Base-by-base conservation (phyloP, 1,139 yeast species). In the Nakaseomyces sp. region DNA sequence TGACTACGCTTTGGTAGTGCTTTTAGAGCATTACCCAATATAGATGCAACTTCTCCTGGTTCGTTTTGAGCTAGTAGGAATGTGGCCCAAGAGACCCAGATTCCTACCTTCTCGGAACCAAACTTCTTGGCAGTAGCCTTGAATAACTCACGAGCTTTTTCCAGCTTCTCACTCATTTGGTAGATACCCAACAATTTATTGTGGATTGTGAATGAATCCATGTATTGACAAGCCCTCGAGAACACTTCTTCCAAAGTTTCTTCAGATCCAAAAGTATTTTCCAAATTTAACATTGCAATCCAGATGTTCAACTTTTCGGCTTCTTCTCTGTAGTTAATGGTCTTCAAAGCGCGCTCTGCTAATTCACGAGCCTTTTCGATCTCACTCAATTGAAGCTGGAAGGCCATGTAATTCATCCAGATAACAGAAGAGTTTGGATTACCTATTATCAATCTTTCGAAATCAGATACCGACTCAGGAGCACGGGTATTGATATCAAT, bases 331-430 rank as follows among this genome's bases (percentile, higher is more conserved):
- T 81, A 87, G 59, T 77, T 80, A 55, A 91, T 91, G 8, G 94
- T 82, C 68, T 85, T 86, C 58, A 91, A 73, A 4, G 97, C 98
- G 52, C 98, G 78, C 57, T 83, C 85, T 40, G 86, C 97, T 54
- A 91, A 78, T 63, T 86, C 95, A 56, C 98, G 79, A 10, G 97
- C 96, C 66, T 84, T 87, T 44, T 89, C 96, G 48, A 88, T 71
- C 63, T 91, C 98, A 70, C 95, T 84, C 52, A 91, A 72, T 65
- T 89, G 96, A 53, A 91, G 73, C 67, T 88, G 95, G 83, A 89
- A 91, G 3, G 97, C 91, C 96, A 93, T 91, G 66, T 85, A 91
- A 66, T 89, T 87, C 87, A 91, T 89, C 98, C 98, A 91, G 52
- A 88, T 68, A 42, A 89, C 77, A 1, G 98, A 89, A 2, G 96